Base-by-base conservation (phyloP, 1,284 basidiomycete genomes). In the Boletus semigastroideus region DNA sequence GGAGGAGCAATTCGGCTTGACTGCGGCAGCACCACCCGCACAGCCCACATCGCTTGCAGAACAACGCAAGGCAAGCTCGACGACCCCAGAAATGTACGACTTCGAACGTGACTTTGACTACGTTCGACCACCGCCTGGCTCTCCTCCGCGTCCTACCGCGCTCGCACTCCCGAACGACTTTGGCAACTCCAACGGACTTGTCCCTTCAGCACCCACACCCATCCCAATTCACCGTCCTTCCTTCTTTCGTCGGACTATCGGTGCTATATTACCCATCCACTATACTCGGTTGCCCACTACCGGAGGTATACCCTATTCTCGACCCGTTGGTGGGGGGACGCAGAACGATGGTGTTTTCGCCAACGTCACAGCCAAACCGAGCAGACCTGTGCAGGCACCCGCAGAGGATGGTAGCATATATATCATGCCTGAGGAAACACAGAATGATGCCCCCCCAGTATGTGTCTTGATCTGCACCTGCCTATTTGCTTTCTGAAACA, bases 311-410 rank as follows among this genome's bases (percentile, higher is more conserved):
- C 19, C 57, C 56, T 61, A 64, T 59, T 43, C 60, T 55, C 57
- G 51, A 31, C 63, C 71, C 9, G 62, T 78, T n/a, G 94, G 91
- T 16, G 88, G 92, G 1, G 94, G 94, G 0, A 80, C 78, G 10
- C 84, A 90, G 41, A 94, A 96, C 63, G 94, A 97, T 62, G 96
- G 96, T 13, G 95, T 99, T 6, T 99, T 98, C 70, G 87, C 90
- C 41, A 99, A 99, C 67, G 84, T 99, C 34, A 87, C 84, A 55
- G 97, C 96, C 0, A 96, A 98, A 68, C 95, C 96, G 1, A 75
- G 74, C 38, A 67, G 73, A 48, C 66, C 73, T 5, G 67, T 78
- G 27, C 68, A 78, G 17, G 70, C 82, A 25, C 72, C 59, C 38
- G 74, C 74, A 20, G 77, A 78, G 55, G 80, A 78, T 72, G 90